Evolutionary conservation across 2,329 filamentous ascomycete species (phyloP).

Genomic region (Aspergillus floridensis): DNA sequence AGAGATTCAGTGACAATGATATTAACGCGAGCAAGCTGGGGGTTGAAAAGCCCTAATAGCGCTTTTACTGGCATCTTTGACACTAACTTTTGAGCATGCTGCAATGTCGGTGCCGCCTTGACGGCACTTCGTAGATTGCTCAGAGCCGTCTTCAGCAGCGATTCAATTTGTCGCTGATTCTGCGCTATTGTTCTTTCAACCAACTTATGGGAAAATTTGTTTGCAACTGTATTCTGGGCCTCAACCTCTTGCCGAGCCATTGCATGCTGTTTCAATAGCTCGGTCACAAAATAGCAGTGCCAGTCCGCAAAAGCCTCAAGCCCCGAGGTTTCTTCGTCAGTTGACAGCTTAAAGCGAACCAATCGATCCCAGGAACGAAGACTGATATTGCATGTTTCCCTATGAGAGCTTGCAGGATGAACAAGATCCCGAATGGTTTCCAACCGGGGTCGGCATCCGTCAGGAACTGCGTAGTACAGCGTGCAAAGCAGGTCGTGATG

Average conservation of each 20-base stretch:
- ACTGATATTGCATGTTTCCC: constrained; percentile 58
- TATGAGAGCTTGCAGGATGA: constrained; percentile 56
- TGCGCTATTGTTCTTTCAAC: constrained; percentile 53
- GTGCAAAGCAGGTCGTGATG: constrained; percentile 61
- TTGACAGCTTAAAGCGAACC: constrained; percentile 56
- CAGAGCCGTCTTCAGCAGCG: constrained; percentile 53
- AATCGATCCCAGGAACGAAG: constrained; percentile 59
- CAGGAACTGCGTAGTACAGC: constrained; percentile 57
- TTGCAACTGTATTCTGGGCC: constrained; percentile 44
- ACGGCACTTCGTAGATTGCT: constrained; percentile 51
- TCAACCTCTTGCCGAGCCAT: constrained; percentile 59
- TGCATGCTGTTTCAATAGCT: constrained; percentile 55
- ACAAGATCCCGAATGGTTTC: constrained; percentile 55
- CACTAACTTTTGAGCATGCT: constrained; percentile 45
- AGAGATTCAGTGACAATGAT: constrained; percentile 51
- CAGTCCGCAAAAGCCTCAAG: constrained; percentile 53
- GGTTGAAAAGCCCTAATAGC: constrained; percentile 54
- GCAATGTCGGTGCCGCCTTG: constrained; percentile 38
- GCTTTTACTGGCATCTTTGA: constrained; percentile 44
- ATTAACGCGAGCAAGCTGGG: constrained; percentile 45
- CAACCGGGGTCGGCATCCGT: constrained; percentile 52
- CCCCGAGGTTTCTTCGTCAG: constrained; percentile 45
- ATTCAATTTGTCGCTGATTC: constrained; percentile 59
- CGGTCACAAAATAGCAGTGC: constrained; percentile 53
- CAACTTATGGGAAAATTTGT: constrained; percentile 45